These are phyloP conservation scores for Fusarium napiforme DNA, from an alignment of 2,329 filamentous ascomycete species.

Conservation along the genomic window DNA sequence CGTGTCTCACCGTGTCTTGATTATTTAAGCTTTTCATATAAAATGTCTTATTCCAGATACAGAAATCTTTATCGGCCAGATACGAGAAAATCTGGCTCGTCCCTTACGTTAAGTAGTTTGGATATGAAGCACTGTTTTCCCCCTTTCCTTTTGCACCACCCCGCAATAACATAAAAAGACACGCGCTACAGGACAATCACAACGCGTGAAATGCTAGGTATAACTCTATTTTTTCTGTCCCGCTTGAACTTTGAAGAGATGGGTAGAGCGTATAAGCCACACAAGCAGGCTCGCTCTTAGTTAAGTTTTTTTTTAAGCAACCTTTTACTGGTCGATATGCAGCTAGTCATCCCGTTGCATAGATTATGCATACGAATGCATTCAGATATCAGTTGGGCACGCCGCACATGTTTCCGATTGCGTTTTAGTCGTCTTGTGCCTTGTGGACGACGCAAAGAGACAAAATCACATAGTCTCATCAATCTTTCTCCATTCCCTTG, in stretches of 20 bases:
- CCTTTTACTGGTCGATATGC: conserved; percentile 4
- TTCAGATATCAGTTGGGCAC: conserved; percentile 4
- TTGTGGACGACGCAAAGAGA: not conserved
- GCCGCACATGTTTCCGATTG: conserved; percentile 7
- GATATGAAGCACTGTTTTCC: conserved; percentile 26
- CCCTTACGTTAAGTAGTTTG: conserved; percentile 21
- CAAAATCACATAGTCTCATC: conserved; percentile 8
- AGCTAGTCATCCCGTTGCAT: conserved; percentile 26
- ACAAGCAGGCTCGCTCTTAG: not conserved
- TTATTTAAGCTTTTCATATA: conserved; percentile 23
- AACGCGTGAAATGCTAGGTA: conserved; percentile 31
- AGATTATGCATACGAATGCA: conserved; percentile 24
- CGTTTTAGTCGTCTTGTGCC: not conserved
- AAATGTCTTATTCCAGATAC: conserved; percentile 17
- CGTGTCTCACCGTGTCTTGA: conserved; percentile 25
- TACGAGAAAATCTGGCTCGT: conserved; percentile 30
- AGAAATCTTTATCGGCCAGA: conserved; percentile 11
- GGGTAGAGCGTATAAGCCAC: conserved; percentile 5
- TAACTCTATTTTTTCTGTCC: conserved; percentile 12
- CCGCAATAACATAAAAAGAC: conserved; percentile 39
- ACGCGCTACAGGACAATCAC: conserved; percentile 25
- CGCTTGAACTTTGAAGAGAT: not conserved
- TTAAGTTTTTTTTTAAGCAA: too few relatives aligned
- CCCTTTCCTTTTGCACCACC: conserved; percentile 30
- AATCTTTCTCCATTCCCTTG: conserved; percentile 27